Base-by-base conservation (phyloP, 2,329 filamentous ascomycete genomes). In the Nemania serpens region DNA sequence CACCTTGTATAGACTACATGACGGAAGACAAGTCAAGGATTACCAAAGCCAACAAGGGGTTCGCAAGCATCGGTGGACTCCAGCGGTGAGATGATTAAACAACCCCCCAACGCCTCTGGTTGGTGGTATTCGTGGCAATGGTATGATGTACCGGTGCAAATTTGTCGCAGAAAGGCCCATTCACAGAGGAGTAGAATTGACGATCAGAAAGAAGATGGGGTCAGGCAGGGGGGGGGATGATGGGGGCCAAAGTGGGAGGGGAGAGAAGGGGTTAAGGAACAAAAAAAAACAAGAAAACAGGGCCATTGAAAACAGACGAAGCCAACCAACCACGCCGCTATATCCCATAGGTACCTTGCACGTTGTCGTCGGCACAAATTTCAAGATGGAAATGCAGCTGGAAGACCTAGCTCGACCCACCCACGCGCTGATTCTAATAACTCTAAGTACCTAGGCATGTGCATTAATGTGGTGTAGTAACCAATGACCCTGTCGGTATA, bases 401-500 rank as follows among this genome's bases (percentile, higher is more conserved):
- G 12, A 55, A 39, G 3, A 29, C 25, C 25, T 59, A 51, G 37
- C 43, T 49, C 46, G 55, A 59, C 60, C 55, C 55, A 59, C 43
- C 7, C 55, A 55, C 50, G 33, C 47, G 39, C 47, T 25, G 42
- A 55, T 29, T 13, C 46, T 36, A 33, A n/a, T n/a, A n/a, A n/a
- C n/a, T n/a, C n/a, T n/a, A n/a, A n/a, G n/a, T n/a, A n/a, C n/a
- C 41, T 43, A 59, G 55, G 25, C 7, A 29, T 29, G 49, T 54
- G 43, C 59, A 61, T 58, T 43, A 57, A 50, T 50, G 47, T 50
- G 37, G 29, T 39, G 36, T 58, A 55, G 51, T 62, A 55, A 51
- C 56, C 51, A 55, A 43, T 33, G 52, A 52, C 60, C 59, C 60
- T 62, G 56, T 52, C 60, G 33, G 37, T n/a, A 59, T 46, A 56